Evolutionary conservation across 768 basidiomycete species (phyloP), one percentile per base, ranked within the genome.

Genomic region (Dentipellis fragilis): DNA sequence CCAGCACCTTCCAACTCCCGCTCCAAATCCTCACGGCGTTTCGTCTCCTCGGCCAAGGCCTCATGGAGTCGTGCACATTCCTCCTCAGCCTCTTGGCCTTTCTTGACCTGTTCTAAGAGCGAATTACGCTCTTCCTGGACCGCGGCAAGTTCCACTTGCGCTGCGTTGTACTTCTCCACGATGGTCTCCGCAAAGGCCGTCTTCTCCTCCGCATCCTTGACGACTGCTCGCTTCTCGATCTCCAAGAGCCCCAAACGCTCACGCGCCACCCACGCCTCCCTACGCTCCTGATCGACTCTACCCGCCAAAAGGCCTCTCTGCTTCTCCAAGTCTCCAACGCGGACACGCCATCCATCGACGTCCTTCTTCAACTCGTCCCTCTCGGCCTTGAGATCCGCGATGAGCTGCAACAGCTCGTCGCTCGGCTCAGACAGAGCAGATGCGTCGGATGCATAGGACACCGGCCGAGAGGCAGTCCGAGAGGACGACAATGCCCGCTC

Each of bases 351-450:
- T 0, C 87, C 88, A 60, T 92, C 87, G 0, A 93, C 84, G 68
- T 97, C 93, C 52, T 83, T 81, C 67, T 85, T 86, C 51, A 97
- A 74, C 57, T 92, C 87, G 63, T 98, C 94, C 34, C 94, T 76
- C 69, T 97, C 93, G 11, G 84, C 78, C 67, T 93, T 92, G 63
- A 91, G 76, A 65, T 90, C 89, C 3, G 84, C 75, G 53, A 92
- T 74, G 38, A 88, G 75, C 61, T 77, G 76, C 40, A 90, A 70
- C 80, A 92, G 84, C 71, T 92, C 91, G 62, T 92, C 88, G 57
- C 72, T 81, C 6, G 85, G 83, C 56, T 80, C 83, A 51, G 71
- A 68, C 64, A 71, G 68, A 21, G 68, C 63, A 38, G 53, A 55
- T 54, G 73, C 73, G 22, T 78, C 68, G 14, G 86, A 87, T 56